Base-by-base conservation (phyloP, 2,329 filamentous ascomycete genomes). In the Ceratocystiopsis minuta region DNA sequence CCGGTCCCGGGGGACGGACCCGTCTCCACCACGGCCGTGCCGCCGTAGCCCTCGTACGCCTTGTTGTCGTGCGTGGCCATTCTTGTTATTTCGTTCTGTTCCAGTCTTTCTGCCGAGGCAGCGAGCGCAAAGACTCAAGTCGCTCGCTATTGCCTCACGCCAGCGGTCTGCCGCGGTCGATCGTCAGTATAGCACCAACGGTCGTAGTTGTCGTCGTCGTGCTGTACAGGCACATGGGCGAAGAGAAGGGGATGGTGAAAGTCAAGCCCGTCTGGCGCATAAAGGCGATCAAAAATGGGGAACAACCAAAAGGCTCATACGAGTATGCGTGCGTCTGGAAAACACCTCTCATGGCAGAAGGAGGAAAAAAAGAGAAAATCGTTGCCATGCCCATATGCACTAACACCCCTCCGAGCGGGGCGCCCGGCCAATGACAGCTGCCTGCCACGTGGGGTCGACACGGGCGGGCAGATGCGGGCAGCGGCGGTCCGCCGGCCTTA, bases 91-190 rank as follows among this genome's bases (percentile, higher is more conserved):
- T n/a, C 37, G 16, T 43, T 35, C 17, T 38, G 14, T 31, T 20
- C 18, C 16, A 43, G 70, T 73, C 70, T 75, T 74, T 74, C 66
- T 69, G 48, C 57, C 63, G 61, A 53, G 52, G 54, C 52, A 72
- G 68, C 70, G 74, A 74, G 68, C 70, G 71, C 71, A 75, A 75
- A 75, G 71, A 75, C 71, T 70, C 52, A 75, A 75, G 71, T 75
- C 71, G 70, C 71, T 60, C 68, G 70, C 68, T 60, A 49, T 53
- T 43, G 49, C 54, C 50, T 57, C 68, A 70, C 58, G 52, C 49
- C 46, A 50, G 48, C 38, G 36, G 44, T 38, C 41, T 38, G 14
- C 14, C 39, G 42, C 42, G 35, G 38, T 37, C 15, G 24, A 28
- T 28, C n/a, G 36, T 37, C 34, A 37, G 36, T 16, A 24, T 36